Percentiles rank a stretch among this genome's conserved stretches.
Evolutionary conservation across 495 filamentous ascomycete genomes (phyloP).

Genomic region (Clavariopsis aquatica): DNA sequence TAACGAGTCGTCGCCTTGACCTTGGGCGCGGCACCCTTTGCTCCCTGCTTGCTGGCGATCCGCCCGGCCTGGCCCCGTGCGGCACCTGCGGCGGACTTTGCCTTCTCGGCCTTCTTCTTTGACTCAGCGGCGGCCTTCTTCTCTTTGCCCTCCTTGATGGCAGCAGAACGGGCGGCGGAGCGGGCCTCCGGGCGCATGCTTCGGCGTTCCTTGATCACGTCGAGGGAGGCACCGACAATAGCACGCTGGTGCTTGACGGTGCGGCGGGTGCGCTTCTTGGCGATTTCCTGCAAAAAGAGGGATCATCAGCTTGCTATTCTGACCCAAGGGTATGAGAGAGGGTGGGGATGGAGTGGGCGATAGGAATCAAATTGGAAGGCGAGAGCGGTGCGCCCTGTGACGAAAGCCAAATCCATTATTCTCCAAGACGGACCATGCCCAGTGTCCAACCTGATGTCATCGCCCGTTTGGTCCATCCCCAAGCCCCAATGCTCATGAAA

Average conservation of each 20-base stretch:
- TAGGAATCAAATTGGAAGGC: constrained; percentile 1
- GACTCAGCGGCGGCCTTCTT: constrained; percentile 84
- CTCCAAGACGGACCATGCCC: not conserved
- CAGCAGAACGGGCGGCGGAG: constrained; percentile 81
- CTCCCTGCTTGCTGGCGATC: constrained; percentile 94
- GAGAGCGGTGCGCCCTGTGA: not conserved
- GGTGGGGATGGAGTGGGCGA: not conserved
- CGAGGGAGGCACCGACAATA: constrained; percentile 98
- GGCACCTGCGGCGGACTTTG: constrained; percentile 76
- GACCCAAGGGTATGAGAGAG: not conserved
- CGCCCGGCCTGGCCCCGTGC: constrained; percentile 74
- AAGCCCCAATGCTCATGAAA: constrained; percentile 3
- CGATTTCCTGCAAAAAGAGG: constrained; percentile 73
- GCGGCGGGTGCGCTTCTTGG: constrained; percentile 98
- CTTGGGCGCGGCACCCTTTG: constrained; percentile 87
- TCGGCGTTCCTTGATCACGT: constrained; percentile 99
- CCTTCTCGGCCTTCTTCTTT: constrained; percentile 99
- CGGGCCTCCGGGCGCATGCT: constrained; percentile 90
- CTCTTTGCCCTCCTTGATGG: constrained; percentile 95
- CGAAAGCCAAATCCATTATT: not conserved
- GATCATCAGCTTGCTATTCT: constrained; percentile 8
- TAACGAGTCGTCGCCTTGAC: constrained; percentile 86
- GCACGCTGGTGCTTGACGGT: constrained; percentile 98
- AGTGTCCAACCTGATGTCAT: not conserved
- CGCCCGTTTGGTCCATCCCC: constrained; percentile 4